Conservation (phyloP, 768 basidiomycete genomes). For the Sistotremastrum suecicum region DNA sequence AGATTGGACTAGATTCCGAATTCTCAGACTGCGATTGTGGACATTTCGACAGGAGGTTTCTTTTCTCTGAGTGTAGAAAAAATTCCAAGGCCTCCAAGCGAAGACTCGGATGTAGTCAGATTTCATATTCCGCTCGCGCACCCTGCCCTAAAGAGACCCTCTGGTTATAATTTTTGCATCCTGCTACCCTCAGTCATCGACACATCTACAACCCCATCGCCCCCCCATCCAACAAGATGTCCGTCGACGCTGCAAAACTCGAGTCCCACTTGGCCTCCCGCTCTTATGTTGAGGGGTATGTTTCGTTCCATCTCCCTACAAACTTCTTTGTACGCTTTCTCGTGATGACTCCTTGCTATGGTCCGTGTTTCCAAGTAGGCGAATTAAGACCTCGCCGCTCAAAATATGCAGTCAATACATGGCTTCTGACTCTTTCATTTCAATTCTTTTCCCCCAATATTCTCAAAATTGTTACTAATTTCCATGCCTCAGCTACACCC, state of each 20-base stretch:
- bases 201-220: too few species aligned
- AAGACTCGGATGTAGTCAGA: too few species aligned
- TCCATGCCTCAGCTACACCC: conserved; percentile 49
- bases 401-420: conserved; percentile 64
- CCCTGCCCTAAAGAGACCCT: too few species aligned
- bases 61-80: too few species aligned
- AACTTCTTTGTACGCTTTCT: conserved; percentile 5
- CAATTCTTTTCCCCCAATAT: conserved; percentile 2
- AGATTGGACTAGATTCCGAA: too few species aligned
- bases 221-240: conserved; percentile 28
- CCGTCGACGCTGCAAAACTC: conserved; percentile 55
- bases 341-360: conserved; percentile 71
- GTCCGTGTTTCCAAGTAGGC: conserved; percentile 94
- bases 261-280: conserved; percentile 77
- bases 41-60: too few species aligned
- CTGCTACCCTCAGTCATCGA: too few species aligned
- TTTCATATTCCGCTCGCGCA: too few species aligned
- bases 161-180: too few species aligned
- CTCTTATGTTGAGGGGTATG: conserved; percentile 89
- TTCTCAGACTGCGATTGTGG: too few species aligned
- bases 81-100: too few species aligned
- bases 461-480: conserved; percentile 1
- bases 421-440: conserved; percentile 21
- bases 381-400: conserved; percentile 78
- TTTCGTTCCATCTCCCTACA: conserved; percentile 12